Evolutionary conservation across 202 grass and related monocot genomes (phyloP), one percentile per base, ranked within the genome.

Genomic region (Elaeis oleifera): DNA sequence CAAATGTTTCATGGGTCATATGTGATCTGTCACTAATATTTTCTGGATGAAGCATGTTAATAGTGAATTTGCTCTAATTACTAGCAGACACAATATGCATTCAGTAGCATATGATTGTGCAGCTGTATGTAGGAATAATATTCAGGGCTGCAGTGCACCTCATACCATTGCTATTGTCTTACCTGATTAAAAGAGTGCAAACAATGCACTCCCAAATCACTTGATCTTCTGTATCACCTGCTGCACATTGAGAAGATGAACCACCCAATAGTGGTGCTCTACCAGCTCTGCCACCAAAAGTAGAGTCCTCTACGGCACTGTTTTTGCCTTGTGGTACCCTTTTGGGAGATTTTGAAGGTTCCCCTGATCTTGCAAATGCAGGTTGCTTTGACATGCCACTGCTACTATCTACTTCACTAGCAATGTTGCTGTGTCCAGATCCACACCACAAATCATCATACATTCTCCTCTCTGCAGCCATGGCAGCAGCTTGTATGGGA

Each of bases 381-480:
- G 36, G 53, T 65, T 51, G 14, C 16, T 18, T 19, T 24, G 56
- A 63, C 26, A 48, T 44, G 28, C 53, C 28, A 3, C 17, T 17
- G 18, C 5, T 36, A 21, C 51, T 22, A 16, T 55, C 65, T 23
- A 39, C 53, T 56, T 3, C 25, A 55, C 2, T 18, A 29, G 16
- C 15, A 18, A 20, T 16, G 54, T 31, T 50, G 44, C 49, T 18
- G 23, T 14, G 54, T 49, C 51, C 69, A 63, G 94, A 99, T 50
- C 74, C 94, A 52, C 94, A 99, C 94, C 94, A 99, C 63, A 94
- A 80, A 89, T 99, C 94, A 44, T 99, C 94, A 16, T 84, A 74
- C 82, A 94, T 76, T 75, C 94, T 99, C 72, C 94, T 84, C 70
- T 94, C 85, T 61, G 88, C 85, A 39, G 82, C 94, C 94, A 99